Evolutionary conservation across 495 filamentous ascomycete species (phyloP), one percentile per base, ranked within the genome.

Genomic region (Haplographium delicatum): DNA sequence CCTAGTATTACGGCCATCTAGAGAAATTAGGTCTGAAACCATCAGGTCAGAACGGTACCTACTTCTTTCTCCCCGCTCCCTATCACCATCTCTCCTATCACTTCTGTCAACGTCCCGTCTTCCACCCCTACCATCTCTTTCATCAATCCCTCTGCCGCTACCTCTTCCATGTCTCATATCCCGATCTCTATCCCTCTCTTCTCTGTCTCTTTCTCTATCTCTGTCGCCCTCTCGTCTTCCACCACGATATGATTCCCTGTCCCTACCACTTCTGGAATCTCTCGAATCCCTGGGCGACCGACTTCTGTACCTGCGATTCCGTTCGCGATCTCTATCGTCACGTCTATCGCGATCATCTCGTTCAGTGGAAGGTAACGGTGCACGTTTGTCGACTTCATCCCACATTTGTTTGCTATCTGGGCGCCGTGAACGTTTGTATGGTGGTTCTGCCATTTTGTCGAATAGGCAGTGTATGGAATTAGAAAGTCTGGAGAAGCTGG

Each of bases 381-480:
- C 54, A 37, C 51, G 50, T 6, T 65, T 61, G 13, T 70, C 67
- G 20, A 64, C 56, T 39, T 71, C 68, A 19, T 71, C 70, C 68
- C 70, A 69, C 64, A 70, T 68, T 38, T 66, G 61, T 42, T 65
- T 69, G 54, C 66, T 70, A 39, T 73, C 69, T 38, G 66, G 65
- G 33, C 69, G 68, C 10, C 68, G 54, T 5, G 56, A 40, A 18
- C 64, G 64, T 34, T 62, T 62, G 39, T 54, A 50, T 18, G 60
- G 57, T 44, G 57, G 60, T 54, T 65, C 60, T 25, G 62, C 31
- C 62, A 65, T 65, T 22, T 28, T 46, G 7, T 6, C 35, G 22
- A 39, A 19, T n/a, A n/a, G n/a, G n/a, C n/a, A n/a, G n/a, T n/a
- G n/a, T n/a, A n/a, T n/a, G n/a, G n/a, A n/a, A n/a, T n/a, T n/a